phyloP scores from a whole-genome alignment of 2,329 filamentous ascomycete species.

The Talaromyces sp. region DNA sequence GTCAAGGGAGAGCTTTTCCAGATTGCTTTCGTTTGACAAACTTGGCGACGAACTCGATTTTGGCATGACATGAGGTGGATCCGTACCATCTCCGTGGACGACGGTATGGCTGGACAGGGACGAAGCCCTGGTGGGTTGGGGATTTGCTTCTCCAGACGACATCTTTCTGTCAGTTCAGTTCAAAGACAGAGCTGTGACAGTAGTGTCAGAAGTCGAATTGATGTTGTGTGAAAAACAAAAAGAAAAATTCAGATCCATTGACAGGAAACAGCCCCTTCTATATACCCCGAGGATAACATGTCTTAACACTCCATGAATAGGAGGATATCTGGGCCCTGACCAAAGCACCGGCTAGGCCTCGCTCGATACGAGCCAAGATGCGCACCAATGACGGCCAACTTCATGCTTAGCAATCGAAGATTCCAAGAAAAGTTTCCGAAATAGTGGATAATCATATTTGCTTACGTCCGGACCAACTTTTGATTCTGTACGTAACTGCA shows the following conservation, averaged over 20 bases:
- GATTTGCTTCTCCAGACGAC: background rate
- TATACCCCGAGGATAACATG: background rate
- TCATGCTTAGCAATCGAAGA: background rate
- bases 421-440: background rate
- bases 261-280: background rate
- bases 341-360: background rate
- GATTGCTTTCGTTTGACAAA: background rate
- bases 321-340: background rate
- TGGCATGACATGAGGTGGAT: background rate
- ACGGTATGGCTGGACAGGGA: conserved; percentile 7
- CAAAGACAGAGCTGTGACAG: background rate
- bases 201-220: background rate
- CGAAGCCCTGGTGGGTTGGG: background rate
- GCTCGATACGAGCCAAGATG: background rate
- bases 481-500: background rate
- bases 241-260: background rate
- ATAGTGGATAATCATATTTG: background rate
- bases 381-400: background rate
- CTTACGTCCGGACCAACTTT: background rate
- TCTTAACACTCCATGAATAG: background rate
- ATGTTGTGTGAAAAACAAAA: background rate
- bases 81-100: background rate
- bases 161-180: background rate
- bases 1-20: background rate
- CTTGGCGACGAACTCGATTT: background rate